phyloP scores from a whole-genome alignment of 495 filamentous ascomycete genomes.

The Tuber umbilicatum region DNA sequence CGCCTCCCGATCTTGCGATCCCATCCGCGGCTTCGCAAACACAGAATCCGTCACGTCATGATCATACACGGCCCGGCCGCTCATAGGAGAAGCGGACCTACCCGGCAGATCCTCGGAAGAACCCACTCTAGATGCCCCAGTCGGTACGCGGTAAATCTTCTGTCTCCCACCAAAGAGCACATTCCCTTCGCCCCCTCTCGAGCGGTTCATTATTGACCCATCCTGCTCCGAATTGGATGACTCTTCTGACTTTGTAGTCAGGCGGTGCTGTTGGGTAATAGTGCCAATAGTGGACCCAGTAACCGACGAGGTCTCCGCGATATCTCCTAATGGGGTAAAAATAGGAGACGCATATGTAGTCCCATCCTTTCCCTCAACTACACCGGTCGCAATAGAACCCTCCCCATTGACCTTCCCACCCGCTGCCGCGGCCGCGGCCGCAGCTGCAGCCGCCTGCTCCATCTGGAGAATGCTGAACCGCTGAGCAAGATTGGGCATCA shows the following conservation, averaged over 20 bases:
- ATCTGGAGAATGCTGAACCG: conserved; percentile 81
- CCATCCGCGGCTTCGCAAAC: conserved; percentile 60
- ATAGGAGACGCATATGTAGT: conserved; percentile 46
- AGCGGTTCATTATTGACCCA: conserved; percentile 73
- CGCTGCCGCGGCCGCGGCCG: conserved; percentile 50
- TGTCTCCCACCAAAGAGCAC: conserved; percentile 92
- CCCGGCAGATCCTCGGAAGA: conserved; percentile 43
- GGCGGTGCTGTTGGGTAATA: conserved; percentile 47
- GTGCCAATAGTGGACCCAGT: conserved; percentile 54
- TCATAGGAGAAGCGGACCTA: conserved; percentile 48
- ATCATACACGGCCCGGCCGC: conserved; percentile 70
- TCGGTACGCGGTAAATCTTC: conserved; percentile 86
- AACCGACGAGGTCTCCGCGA: conserved; percentile 80
- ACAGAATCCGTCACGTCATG: conserved; percentile 73
- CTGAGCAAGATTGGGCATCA: conserved; percentile 92
- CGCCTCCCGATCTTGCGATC: conserved; percentile 45
- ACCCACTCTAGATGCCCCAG: conserved; percentile 45
- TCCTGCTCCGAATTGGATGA: conserved; percentile 66
- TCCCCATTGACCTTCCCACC: conserved; percentile 60
- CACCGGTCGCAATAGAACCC: conserved; percentile 43
- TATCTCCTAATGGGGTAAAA: conserved; percentile 61
- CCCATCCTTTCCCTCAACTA: conserved; percentile 58
- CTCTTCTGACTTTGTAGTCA: conserved; percentile 38
- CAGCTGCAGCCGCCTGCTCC: conserved; percentile 33
- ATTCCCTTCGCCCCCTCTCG: conserved; percentile 84